phyloP scores from a whole-genome alignment of 2,329 filamentous ascomycete genomes.

The Grosmannia huntii region DNA sequence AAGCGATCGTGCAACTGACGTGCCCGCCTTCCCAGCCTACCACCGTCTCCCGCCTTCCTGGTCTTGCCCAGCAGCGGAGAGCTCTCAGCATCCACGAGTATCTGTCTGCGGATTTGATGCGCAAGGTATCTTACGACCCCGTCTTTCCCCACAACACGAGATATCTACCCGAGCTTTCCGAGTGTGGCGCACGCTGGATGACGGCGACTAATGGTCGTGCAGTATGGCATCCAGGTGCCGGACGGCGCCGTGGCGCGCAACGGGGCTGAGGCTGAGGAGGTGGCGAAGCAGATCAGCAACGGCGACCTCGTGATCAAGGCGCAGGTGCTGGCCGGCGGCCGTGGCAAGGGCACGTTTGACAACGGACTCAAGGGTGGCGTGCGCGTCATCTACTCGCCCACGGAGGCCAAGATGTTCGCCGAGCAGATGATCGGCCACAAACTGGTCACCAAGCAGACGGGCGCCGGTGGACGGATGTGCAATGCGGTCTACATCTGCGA shows the following conservation, averaged over 20 bases:
- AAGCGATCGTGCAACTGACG: neutral
- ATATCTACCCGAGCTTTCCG: neutral
- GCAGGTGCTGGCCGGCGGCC: conserved; percentile 92
- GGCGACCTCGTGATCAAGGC: conserved; percentile 99
- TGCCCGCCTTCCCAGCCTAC: neutral
- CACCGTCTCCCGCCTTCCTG: conserved; percentile 41
- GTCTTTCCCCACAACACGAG: neutral
- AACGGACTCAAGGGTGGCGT: conserved; percentile 99
- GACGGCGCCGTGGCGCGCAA: conserved; percentile 76
- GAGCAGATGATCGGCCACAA: conserved; percentile 99
- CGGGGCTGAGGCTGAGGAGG: conserved; percentile 75
- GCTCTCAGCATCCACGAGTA: conserved; percentile 97
- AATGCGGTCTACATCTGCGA: conserved; percentile 98
- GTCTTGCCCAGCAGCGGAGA: conserved; percentile 65
- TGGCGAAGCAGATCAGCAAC: conserved; percentile 81
- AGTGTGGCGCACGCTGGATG: neutral
- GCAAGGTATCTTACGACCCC: conserved; percentile 37
- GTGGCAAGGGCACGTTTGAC: conserved; percentile 95
- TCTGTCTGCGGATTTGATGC: conserved; percentile 84
- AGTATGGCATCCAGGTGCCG: conserved; percentile 93
- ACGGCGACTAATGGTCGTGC: conserved; percentile 6
- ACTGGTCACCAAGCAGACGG: conserved; percentile 98
- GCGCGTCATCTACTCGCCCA: conserved; percentile 96
- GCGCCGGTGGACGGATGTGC: conserved; percentile 83
- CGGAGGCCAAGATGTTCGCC: conserved; percentile 92